Evolutionary conservation across 2,329 filamentous ascomycete species (phyloP), one percentile per base, ranked within the genome.

Genomic region (Magnaporthiopsis rhizophila): DNA sequence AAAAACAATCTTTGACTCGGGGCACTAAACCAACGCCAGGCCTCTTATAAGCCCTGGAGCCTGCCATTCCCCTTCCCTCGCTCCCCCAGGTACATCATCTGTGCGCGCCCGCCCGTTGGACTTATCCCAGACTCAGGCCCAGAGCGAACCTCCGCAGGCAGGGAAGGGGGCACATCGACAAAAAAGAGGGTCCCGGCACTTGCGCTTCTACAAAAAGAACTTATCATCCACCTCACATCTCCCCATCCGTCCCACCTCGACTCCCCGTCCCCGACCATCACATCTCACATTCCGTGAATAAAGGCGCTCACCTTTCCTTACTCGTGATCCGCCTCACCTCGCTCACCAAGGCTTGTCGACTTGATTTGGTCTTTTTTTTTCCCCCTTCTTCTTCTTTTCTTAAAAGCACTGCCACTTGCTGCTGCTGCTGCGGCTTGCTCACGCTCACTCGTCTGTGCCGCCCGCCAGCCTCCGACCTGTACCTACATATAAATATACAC

Each of bases 121-220:
- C 38, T 45, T 45, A 62, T 62, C 50, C 38, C 61, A 32, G 38
- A 56, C 61, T 56, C 26, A 36, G 38, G 26, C 24, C 61, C 24
- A 50, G 38, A 56, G 30, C 38, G 34, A n/a, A 12, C 56, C 34
- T 50, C 56, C 53, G 50, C 28, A 45, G 38, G 38, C 38, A 45
- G 38, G 38, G 38, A 18, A 45, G 38, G 18, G 15, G 38, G 38
- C 36, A 53, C 50, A 62, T 32, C 45, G 28, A 26, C 61, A 57
- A 56, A 45, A 28, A 28, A 62, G 61, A 62, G 61, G 61, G 60
- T 56, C 61, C 61, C 61, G 61, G 61, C 61, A 62, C 61, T 62
- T 57, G 50, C 61, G 50, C 30, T 62, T 62, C 50, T 62, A 62
- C 61, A 62, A 62, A 62, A 62, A 56, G 53, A 62, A 32, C 32